Evolutionary conservation across 352 stramenopile species (phyloP).

Genomic region (Pythium scleroteichum): DNA sequence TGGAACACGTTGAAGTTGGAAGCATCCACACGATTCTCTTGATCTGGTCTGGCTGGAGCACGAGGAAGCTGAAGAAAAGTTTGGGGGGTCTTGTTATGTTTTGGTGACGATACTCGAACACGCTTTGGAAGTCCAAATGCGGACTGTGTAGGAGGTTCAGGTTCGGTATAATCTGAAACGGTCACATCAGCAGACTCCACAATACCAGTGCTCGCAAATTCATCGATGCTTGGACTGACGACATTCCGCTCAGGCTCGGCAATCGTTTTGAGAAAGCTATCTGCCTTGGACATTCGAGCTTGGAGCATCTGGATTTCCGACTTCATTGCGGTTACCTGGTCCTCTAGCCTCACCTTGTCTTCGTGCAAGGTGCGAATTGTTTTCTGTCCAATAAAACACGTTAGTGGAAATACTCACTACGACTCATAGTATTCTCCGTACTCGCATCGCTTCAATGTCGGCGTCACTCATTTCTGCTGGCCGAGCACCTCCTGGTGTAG

Average conservation of each 20-base stretch:
- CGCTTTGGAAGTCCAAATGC: conserved; percentile 22
- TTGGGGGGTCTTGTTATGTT: conserved; percentile 12
- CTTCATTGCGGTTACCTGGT: conserved; percentile 31
- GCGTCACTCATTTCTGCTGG: conserved; percentile 9
- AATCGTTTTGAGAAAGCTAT: conserved; percentile 28
- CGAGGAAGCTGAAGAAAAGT: conserved; percentile 6
- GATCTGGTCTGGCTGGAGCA: conserved; percentile 7
- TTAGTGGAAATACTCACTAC: too few relatives aligned
- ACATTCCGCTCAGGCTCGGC: conserved; percentile 5
- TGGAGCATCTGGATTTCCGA: conserved; percentile 30
- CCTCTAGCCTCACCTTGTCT: conserved; percentile 33
- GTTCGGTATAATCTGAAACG: conserved; percentile 1
- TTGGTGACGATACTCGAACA: conserved; percentile 18
- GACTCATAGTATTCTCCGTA: too few relatives aligned
- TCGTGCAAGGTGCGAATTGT: conserved; percentile 34
- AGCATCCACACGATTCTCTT: conserved; percentile 25
- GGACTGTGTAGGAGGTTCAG: not conserved
- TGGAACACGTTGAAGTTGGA: conserved; percentile 12
- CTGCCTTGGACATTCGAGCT: conserved; percentile 25
- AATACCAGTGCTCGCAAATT: conserved; percentile 5
- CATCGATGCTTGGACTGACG: conserved; percentile 4
- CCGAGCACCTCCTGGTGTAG: not conserved
- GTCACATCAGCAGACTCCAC: not conserved
- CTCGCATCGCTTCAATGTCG: conserved; percentile 30
- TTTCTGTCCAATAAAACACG: conserved; percentile 23